Percentiles rank a stretch among this genome's conserved stretches.
phyloP scores from a whole-genome alignment of 192 early-diverging fungal genomes.

The Ambispora gerdemannii region DNA sequence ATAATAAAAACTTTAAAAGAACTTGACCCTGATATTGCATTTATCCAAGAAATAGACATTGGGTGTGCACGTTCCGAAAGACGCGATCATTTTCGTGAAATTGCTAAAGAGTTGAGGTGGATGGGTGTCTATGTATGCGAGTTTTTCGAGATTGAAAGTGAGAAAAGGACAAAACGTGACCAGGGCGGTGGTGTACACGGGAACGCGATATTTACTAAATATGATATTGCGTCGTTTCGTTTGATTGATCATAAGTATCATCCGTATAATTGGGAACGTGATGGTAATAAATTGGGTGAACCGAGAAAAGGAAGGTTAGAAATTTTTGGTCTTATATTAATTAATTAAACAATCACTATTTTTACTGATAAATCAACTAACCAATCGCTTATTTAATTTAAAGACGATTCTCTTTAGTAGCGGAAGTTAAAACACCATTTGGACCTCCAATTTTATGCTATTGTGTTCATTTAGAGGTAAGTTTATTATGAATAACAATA shows the following conservation, averaged over 20 bases:
- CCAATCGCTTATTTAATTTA: neutral
- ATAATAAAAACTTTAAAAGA: constrained; percentile 52
- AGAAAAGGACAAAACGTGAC: constrained; percentile 49
- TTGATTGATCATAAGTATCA: constrained; percentile 66
- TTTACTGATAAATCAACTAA: neutral
- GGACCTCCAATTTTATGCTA: constrained; percentile 63
- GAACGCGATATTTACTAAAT: constrained; percentile 69
- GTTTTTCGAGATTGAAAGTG: constrained; percentile 68
- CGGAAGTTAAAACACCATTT: constrained; percentile 47
- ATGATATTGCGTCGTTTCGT: constrained; percentile 58
- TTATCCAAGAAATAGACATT: constrained; percentile 79
- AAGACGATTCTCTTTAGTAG: constrained; percentile 63
- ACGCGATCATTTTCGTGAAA: constrained; percentile 58
- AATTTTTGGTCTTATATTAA: neutral
- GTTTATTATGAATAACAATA: too few species aligned
- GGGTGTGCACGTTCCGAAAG: constrained; percentile 63
- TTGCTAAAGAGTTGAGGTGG: constrained; percentile 54
- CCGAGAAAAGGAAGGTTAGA: constrained; percentile 61
- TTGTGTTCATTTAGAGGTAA: constrained; percentile 69
- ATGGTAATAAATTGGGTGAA: constrained; percentile 59
- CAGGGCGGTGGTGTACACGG: constrained; percentile 79
- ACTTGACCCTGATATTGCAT: constrained; percentile 67
- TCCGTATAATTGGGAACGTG: constrained; percentile 66
- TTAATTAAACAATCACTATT: too few species aligned
- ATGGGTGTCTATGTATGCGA: constrained; percentile 70